Percentiles rank a stretch among this genome's conserved stretches.
These are phyloP conservation scores for Cinnamomum chago DNA, from an alignment of 164 flowering plant genomes.

Conservation along the genomic window DNA sequence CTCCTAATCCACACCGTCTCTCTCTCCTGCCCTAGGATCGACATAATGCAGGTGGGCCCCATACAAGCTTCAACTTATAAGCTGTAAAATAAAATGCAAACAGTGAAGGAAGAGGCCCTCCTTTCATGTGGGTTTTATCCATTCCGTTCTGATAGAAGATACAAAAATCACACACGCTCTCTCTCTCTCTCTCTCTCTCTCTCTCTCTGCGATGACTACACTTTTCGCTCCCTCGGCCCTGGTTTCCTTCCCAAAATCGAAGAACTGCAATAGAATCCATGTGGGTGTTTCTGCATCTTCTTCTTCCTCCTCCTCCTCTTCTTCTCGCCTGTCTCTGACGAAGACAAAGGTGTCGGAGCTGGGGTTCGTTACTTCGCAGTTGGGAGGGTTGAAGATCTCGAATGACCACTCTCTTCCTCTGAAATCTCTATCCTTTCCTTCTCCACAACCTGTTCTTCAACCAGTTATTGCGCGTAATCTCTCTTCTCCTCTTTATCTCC, in stretches of 20 bases:
- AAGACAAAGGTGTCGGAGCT: background rate
- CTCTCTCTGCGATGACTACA: background rate
- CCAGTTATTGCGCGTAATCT: background rate
- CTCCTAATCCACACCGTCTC: too few species aligned
- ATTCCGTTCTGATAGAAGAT: too few species aligned
- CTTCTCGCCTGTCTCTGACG: background rate
- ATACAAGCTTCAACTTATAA: too few species aligned
- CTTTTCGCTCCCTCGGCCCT: background rate
- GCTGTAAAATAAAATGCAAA: too few species aligned
- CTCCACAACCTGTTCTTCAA: background rate
- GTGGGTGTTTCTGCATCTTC: background rate
- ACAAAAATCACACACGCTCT: too few species aligned
- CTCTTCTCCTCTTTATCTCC: background rate
- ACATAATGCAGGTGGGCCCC: too few species aligned
- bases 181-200: background rate
- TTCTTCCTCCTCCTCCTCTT: background rate
- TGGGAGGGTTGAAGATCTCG: background rate
- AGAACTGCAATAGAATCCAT: background rate
- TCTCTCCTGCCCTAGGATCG: too few species aligned
- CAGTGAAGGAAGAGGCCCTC: too few species aligned
- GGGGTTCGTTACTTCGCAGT: background rate
- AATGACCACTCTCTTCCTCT: background rate
- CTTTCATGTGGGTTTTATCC: too few species aligned
- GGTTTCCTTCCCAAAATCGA: background rate
- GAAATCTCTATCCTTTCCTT: background rate